These are phyloP conservation scores for Paraphoma chrysanthemicola DNA, from an alignment of 2,329 filamentous ascomycete species.

Conservation along the genomic window DNA sequence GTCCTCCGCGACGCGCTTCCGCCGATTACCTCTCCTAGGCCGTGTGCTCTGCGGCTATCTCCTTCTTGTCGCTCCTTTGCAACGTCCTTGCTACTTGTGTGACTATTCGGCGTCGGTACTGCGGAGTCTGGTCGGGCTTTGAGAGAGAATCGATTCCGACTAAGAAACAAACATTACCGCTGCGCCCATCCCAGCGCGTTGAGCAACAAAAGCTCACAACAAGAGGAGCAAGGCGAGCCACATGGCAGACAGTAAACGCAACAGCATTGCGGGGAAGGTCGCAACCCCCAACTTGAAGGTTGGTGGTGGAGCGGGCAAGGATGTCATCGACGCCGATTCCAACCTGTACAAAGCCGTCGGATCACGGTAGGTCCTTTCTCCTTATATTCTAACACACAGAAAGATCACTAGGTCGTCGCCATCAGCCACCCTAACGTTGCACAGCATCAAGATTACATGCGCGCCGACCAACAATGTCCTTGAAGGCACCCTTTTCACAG, in stretches of 20 bases:
- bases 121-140: conserved; percentile 34
- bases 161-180: conserved; percentile 11
- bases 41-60: conserved; percentile 31
- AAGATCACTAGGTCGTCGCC: not conserved
- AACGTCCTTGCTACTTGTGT: conserved; percentile 44
- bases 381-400: not conserved
- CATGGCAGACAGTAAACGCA: conserved; percentile 66
- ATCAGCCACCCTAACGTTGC: conserved; percentile 17
- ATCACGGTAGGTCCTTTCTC: conserved; percentile 59
- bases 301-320: conserved; percentile 48
- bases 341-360: conserved; percentile 67
- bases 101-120: conserved; percentile 39
- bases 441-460: conserved; percentile 66
- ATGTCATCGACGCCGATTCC: conserved; percentile 59
- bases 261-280: conserved; percentile 61
- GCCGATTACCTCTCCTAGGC: conserved; percentile 17
- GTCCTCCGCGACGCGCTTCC: conserved; percentile 27
- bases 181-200: conserved; percentile 6
- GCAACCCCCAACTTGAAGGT: conserved; percentile 57
- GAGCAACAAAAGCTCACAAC: conserved; percentile 47
- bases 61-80: conserved; percentile 52
- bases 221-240: conserved; percentile 6
- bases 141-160: conserved; percentile 15
- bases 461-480: conserved; percentile 59
- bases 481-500: conserved; percentile 69